phyloP scores from a whole-genome alignment of 495 filamentous ascomycete genomes.

The Neurospora sp. region DNA sequence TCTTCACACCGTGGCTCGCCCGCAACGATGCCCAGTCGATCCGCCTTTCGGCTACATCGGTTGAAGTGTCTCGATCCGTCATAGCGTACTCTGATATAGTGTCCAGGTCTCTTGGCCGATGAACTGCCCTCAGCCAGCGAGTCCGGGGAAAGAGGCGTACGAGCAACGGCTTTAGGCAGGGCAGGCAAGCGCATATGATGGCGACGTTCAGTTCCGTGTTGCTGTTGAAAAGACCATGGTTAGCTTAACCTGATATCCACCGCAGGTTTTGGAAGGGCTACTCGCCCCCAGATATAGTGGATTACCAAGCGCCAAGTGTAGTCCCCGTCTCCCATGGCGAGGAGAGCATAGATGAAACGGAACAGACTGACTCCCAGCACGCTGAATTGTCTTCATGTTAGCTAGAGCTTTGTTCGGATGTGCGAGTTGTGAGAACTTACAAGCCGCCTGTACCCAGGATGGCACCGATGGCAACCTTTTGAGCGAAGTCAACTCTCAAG shows the following conservation, averaged over 20 bases:
- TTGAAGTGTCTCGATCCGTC: not conserved
- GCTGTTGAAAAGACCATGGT: not conserved
- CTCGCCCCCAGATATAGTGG: constrained; percentile 17
- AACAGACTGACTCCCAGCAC: constrained; percentile 15
- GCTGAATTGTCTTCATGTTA: not conserved
- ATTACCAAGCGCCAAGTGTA: constrained; percentile 5
- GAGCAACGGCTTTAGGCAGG: constrained; percentile 10
- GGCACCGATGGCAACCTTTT: constrained; percentile 9
- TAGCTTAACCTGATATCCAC: not conserved
- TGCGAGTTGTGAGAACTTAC: not conserved
- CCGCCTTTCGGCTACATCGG: not conserved
- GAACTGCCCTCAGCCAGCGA: not conserved
- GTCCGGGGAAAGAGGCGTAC: constrained; percentile 4
- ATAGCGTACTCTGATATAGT: constrained; percentile 2
- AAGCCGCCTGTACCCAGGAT: constrained; percentile 17
- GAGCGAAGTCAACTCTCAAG: not conserved
- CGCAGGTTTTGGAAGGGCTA: not conserved
- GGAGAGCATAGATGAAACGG: constrained; percentile 1
- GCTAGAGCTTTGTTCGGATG: not conserved
- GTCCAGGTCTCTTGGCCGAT: not conserved
- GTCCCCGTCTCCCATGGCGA: constrained; percentile 1
- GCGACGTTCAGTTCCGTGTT: constrained; percentile 13
- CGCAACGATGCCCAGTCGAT: not conserved
- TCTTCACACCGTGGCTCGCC: not conserved
- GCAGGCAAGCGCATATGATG: constrained; percentile 16